Percentiles rank a stretch among this genome's conserved stretches.
Evolutionary conservation across 2,329 filamentous ascomycete genomes (phyloP).

Genomic region (Dactylellina sp.): DNA sequence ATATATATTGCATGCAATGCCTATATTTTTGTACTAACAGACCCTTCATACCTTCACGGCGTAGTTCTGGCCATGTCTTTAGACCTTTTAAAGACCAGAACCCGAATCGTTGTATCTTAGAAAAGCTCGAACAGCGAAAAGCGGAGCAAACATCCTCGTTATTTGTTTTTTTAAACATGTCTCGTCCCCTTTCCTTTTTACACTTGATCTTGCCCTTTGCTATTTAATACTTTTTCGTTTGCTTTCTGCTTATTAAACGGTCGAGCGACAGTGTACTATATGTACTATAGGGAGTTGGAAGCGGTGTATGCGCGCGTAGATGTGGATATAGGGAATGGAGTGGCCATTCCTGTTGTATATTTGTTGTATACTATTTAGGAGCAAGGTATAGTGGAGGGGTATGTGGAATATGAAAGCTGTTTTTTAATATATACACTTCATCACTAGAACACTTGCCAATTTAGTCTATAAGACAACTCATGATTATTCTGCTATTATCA

Average conservation of each 20-base stretch:
- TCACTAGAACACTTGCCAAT: too few species aligned
- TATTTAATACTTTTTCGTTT: slow-evolving; percentile 2
- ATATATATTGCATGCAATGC: not conserved
- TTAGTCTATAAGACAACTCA: too few species aligned
- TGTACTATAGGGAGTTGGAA: not conserved
- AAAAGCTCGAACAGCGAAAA: slow-evolving; percentile 10
- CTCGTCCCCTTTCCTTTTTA: not conserved
- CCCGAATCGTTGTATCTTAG: slow-evolving; percentile 4
- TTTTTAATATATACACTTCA: too few species aligned
- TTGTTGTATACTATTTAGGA: too few species aligned
- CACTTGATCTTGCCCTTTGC: not conserved
- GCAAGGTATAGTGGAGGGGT: too few species aligned
- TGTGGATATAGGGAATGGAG: too few species aligned
- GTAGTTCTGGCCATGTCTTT: not conserved
- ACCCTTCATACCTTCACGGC: not conserved
- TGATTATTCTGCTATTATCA: too few species aligned
- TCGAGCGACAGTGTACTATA: not conserved
- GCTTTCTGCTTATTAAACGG: not conserved
- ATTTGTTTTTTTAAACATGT: not conserved
- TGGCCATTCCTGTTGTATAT: too few species aligned
- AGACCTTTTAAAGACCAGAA: not conserved
- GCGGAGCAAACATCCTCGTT: not conserved
- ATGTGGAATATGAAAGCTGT: too few species aligned
- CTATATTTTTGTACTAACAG: not conserved
- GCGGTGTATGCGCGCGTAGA: not conserved